Conservation (phyloP, 441 rosid genomes). For the California macrophylla region DNA sequence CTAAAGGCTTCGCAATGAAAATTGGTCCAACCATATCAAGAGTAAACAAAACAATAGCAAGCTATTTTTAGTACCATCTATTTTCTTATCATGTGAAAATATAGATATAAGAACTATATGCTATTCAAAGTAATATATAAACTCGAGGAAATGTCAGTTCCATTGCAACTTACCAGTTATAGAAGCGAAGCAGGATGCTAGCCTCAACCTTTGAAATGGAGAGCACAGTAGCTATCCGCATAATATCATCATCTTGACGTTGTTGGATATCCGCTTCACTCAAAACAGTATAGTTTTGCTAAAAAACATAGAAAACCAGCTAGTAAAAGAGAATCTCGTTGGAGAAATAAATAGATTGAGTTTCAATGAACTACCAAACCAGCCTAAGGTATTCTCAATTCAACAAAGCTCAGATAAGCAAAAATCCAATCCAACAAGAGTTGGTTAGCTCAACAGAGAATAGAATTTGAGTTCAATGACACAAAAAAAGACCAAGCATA, state of each 20-base stretch:
- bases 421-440: neutral
- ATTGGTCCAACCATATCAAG: neutral
- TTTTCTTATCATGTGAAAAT: neutral
- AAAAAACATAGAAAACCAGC: neutral
- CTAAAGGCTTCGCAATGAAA: neutral
- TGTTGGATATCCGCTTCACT: slow-evolving; percentile 52
- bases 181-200: slow-evolving; percentile 45
- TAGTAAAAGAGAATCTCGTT: neutral
- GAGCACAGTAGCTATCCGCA: slow-evolving; percentile 46
- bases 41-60: neutral
- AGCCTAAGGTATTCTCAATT: neutral
- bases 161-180: slow-evolving; percentile 39
- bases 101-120: neutral
- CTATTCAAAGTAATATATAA: neutral
- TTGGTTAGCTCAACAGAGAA: neutral
- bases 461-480: neutral
- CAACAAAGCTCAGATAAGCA: neutral
- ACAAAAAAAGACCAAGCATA: neutral
- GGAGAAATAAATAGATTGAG: neutral
- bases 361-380: neutral
- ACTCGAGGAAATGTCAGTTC: neutral
- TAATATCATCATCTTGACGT: slow-evolving; percentile 56
- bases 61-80: neutral
- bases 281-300: slow-evolving; percentile 53
- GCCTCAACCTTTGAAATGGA: slow-evolving; percentile 40